Percentiles rank a stretch among this genome's conserved stretches.
Conservation (phyloP, 2,329 filamentous ascomycete species). For the Polychaeton citri region DNA sequence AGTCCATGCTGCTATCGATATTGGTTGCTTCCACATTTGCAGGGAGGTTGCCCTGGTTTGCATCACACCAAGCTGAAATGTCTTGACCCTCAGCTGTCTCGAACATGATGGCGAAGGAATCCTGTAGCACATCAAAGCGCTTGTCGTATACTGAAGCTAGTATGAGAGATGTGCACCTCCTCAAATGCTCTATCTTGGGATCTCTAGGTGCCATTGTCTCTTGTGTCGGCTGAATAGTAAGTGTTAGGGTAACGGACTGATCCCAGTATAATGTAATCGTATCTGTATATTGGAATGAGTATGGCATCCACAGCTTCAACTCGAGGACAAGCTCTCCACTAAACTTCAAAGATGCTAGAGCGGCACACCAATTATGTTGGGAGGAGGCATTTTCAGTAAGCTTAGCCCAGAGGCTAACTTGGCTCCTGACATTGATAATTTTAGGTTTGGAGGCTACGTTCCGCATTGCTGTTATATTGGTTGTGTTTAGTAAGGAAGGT, state of each 20-base stretch:
- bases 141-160: too few species aligned
- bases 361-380: conserved; percentile 1
- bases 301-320: conserved; percentile 12
- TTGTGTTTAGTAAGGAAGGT: too few species aligned
- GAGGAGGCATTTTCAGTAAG: neutral
- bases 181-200: neutral
- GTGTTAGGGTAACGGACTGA: conserved; percentile 1
- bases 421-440: conserved; percentile 9
- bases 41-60: too few species aligned
- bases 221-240: neutral
- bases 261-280: conserved; percentile 15
- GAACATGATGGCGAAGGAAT: too few species aligned
- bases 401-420: conserved; percentile 5
- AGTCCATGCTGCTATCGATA: too few species aligned
- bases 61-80: too few species aligned
- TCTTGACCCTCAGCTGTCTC: too few species aligned
- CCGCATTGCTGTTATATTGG: conserved; percentile 9
- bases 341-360: conserved; percentile 1
- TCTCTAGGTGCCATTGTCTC: neutral
- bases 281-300: neutral
- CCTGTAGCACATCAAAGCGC: too few species aligned
- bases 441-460: conserved; percentile 14
- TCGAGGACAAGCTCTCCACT: neutral
- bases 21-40: too few species aligned
- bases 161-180: too few species aligned